Percentiles rank a stretch among this genome's conserved stretches.
phyloP scores from a whole-genome alignment of 139 green algal genomes.

The Zygnema cylindricum region DNA sequence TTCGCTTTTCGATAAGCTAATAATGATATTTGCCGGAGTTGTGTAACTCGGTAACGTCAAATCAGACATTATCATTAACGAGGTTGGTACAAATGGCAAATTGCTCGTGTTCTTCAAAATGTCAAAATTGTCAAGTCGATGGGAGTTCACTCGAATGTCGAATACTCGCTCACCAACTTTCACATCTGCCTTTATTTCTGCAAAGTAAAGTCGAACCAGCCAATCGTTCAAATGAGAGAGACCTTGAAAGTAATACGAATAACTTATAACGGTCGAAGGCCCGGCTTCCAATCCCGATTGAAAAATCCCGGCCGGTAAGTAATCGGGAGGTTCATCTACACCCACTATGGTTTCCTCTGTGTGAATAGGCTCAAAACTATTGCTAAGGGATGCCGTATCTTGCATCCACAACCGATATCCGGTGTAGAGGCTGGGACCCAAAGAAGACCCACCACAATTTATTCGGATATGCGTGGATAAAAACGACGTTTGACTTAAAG shows the following conservation, averaged over 20 bases:
- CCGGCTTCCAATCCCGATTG: constrained; percentile 13
- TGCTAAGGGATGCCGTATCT: not conserved
- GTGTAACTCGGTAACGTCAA: constrained; percentile 11
- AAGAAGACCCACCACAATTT: constrained; percentile 14
- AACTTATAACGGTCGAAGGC: not conserved
- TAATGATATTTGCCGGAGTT: not conserved
- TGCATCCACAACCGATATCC: constrained; percentile 31
- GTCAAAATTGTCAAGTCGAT: constrained; percentile 3
- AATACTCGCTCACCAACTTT: constrained; percentile 41
- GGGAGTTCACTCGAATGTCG: constrained; percentile 18
- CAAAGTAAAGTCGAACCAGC: constrained; percentile 41
- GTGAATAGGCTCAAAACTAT: not conserved
- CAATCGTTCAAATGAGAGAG: constrained; percentile 17
- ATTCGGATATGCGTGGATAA: constrained; percentile 19
- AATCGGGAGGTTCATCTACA: constrained; percentile 4
- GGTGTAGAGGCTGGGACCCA: constrained; percentile 18
- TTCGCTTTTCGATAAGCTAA: not conserved
- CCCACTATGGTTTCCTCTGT: not conserved
- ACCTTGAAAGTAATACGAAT: not conserved
- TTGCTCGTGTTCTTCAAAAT: not conserved
- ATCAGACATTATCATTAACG: not conserved
- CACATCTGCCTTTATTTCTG: constrained; percentile 19
- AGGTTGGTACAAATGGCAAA: not conserved
- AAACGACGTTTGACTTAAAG: not conserved
- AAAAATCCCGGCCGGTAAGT: constrained; percentile 24